phyloP scores from a whole-genome alignment of 495 filamentous ascomycete genomes.

The Neurospora cerealis region DNA sequence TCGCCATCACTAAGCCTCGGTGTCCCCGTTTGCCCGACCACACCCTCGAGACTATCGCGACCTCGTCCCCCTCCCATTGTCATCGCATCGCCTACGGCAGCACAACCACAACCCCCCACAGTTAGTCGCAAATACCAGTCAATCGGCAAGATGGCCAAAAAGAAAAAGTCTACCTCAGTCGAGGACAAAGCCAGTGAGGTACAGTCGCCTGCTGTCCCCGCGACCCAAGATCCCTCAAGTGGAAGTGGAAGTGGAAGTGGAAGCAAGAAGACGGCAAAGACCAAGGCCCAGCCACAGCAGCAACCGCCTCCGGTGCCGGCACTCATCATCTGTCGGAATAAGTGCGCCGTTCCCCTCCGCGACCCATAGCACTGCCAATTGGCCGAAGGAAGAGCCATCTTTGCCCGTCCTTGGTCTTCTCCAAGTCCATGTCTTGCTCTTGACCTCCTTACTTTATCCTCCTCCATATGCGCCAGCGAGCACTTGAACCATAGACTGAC shows the following conservation, averaged over 20 bases:
- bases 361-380: not conserved
- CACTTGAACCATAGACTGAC: not conserved
- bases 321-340: slow-evolving; percentile 12
- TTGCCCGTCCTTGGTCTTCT: not conserved
- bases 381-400: not conserved
- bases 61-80: not conserved
- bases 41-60: not conserved
- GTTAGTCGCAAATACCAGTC: not conserved
- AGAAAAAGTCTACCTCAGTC: slow-evolving; percentile 5
- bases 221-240: not conserved
- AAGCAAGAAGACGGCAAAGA: slow-evolving; percentile 6
- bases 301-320: slow-evolving; percentile 3
- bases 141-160: slow-evolving; percentile 7
- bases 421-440: not conserved
- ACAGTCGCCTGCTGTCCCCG: not conserved
- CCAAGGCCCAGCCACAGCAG: slow-evolving; percentile 1
- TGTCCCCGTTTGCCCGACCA: not conserved
- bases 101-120: not conserved
- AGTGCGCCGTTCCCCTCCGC: slow-evolving; percentile 4
- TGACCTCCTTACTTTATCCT: not conserved
- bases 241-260: not conserved
- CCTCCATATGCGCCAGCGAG: not conserved
- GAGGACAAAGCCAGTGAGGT: slow-evolving; percentile 2
- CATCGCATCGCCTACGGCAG: not conserved
- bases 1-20: not conserved